Conservation (phyloP, 495 filamentous ascomycete species). For the Cetradonia linearis region DNA sequence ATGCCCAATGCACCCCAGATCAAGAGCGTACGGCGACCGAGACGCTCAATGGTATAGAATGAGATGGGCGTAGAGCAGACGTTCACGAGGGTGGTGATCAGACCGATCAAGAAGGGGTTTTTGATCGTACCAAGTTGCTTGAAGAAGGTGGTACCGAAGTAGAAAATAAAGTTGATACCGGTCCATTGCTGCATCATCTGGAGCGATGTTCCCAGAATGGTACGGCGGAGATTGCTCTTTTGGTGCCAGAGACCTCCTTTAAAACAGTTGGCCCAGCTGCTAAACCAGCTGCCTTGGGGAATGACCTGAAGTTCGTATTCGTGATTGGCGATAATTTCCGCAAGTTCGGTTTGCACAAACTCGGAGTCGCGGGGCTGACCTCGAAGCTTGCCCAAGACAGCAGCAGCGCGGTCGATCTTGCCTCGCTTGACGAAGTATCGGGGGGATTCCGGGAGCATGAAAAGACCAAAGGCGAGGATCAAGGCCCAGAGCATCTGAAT, state of each 20-base stretch:
- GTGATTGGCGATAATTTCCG: constrained; percentile 61
- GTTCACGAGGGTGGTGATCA: constrained; percentile 67
- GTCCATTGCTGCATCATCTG: constrained; percentile 67
- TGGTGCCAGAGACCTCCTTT: constrained; percentile 45
- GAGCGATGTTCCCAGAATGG: constrained; percentile 54
- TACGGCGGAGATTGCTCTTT: constrained; percentile 50
- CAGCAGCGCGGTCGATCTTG: constrained; percentile 45
- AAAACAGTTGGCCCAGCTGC: constrained; percentile 51
- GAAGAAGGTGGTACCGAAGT: constrained; percentile 63
- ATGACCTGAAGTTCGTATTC: constrained; percentile 51
- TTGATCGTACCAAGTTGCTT: constrained; percentile 46
- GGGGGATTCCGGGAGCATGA: constrained; percentile 57
- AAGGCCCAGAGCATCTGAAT: constrained; percentile 62
- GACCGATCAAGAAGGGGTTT: constrained; percentile 57
- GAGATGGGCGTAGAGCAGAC: constrained; percentile 64
- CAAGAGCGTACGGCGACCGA: constrained; percentile 60
- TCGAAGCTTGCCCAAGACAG: constrained; percentile 36
- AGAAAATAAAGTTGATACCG: constrained; percentile 42
- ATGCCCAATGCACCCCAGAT: constrained; percentile 63
- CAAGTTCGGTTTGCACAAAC: constrained; percentile 46
- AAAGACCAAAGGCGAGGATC: constrained; percentile 52
- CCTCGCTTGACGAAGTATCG: constrained; percentile 50
- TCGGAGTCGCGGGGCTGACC: constrained; percentile 33
- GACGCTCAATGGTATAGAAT: constrained; percentile 57
- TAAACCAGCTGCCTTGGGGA: constrained; percentile 40